Evolutionary conservation across 2,329 filamentous ascomycete species (phyloP).

Genomic region (Chaetomium strumarium): DNA sequence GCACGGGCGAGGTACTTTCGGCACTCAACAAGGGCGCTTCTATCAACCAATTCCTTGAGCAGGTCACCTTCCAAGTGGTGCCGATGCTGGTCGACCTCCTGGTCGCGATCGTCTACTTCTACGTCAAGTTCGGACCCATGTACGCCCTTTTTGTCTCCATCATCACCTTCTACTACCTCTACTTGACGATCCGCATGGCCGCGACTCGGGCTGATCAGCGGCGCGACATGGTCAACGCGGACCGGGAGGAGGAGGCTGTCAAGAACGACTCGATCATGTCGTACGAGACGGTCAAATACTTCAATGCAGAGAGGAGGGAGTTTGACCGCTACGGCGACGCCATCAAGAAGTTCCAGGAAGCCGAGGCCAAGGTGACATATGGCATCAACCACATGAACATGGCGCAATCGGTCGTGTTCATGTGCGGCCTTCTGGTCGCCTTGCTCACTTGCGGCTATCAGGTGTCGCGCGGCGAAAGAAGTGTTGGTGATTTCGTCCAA

Average conservation of each 20-base stretch:
- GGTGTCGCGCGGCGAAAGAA: conserved; percentile 59
- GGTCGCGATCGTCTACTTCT: conserved; percentile 78
- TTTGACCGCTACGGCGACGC: conserved; percentile 67
- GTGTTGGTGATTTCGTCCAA: conserved; percentile 65
- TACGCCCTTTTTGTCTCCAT: conserved; percentile 86
- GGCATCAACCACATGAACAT: conserved; percentile 78
- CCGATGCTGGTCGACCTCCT: conserved; percentile 90
- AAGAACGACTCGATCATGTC: conserved; percentile 98
- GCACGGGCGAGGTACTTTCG: conserved; percentile 91
- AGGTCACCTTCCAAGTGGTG: conserved; percentile 90
- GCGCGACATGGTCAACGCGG: conserved; percentile 89
- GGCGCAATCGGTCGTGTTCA: conserved; percentile 73
- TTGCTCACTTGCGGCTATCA: conserved; percentile 73
- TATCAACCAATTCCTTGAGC: conserved; percentile 94
- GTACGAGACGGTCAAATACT: conserved; percentile 94
- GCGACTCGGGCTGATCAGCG: conserved; percentile 87
- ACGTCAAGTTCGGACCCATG: conserved; percentile 73
- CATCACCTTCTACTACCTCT: conserved; percentile 93
- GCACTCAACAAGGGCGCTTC: conserved; percentile 93
- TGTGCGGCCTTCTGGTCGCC: conserved; percentile 65
- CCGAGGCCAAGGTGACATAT: conserved; percentile 70
- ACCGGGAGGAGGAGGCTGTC: conserved; percentile 90
- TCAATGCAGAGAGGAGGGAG: conserved; percentile 78
- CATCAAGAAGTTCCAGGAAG: conserved; percentile 64
- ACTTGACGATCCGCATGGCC: conserved; percentile 93